phyloP scores from a whole-genome alignment of 257 asterid genomes.

The Striga asiatica region DNA sequence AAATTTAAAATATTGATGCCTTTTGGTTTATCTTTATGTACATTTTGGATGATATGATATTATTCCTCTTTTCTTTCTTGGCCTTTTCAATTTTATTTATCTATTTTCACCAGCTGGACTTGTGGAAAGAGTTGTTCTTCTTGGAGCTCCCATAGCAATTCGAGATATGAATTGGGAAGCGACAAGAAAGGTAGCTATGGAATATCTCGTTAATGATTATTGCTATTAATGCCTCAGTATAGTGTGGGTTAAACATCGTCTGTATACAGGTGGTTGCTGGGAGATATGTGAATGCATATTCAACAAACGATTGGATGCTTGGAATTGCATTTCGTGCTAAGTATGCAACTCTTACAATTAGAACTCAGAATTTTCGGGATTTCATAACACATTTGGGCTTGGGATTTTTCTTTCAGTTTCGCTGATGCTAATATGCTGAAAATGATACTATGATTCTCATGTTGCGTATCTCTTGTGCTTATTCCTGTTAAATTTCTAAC shows the following conservation, averaged over 20 bases:
- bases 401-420: not conserved
- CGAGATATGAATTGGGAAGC: constrained; percentile 88
- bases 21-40: not conserved
- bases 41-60: not conserved
- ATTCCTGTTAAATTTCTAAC: not conserved
- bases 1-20: no score
- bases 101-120: constrained; percentile 45
- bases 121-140: constrained; percentile 86
- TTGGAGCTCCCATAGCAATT: constrained; percentile 92
- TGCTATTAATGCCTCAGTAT: constrained; percentile 11
- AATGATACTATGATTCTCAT: not conserved
- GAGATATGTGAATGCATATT: constrained; percentile 74
- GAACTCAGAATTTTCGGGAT: not conserved
- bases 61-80: not conserved
- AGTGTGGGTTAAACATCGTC: constrained; percentile 11
- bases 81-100: not conserved
- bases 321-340: constrained; percentile 92
- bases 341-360: constrained; percentile 26
- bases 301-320: constrained; percentile 94
- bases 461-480: not conserved
- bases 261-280: constrained; percentile 75
- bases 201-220: not conserved
- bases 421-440: not conserved
- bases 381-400: not conserved
- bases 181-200: constrained; percentile 54